A percentile compares a stretch with the other conserved stretches of the same genome.
phyloP scores from a whole-genome alignment of 1,284 basidiomycete species.

The Cystobasidium pallidum region DNA sequence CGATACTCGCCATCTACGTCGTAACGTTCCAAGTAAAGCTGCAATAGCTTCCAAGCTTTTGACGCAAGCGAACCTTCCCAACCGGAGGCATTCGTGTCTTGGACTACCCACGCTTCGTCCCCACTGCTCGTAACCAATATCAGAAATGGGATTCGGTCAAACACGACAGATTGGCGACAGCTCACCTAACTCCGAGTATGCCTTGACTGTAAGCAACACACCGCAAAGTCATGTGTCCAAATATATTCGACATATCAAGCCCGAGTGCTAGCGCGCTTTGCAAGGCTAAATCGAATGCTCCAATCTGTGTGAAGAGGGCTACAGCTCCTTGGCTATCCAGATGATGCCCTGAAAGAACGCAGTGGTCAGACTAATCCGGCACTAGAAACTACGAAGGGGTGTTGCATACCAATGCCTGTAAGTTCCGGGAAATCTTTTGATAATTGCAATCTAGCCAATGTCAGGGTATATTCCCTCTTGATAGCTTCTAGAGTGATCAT shows the following conservation, averaged over 20 bases:
- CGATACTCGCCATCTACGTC: conserved; percentile 70
- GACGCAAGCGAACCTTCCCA: conserved; percentile 81
- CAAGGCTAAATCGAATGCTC: conserved; percentile 79
- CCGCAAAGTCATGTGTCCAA: conserved; percentile 74
- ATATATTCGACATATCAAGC: conserved; percentile 85
- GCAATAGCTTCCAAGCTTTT: conserved; percentile 85
- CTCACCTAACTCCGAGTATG: conserved; percentile 33
- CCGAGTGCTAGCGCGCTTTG: conserved; percentile 72
- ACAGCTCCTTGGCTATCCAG: conserved; percentile 74
- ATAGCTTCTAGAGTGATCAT: conserved; percentile 81
- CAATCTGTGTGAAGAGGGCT: conserved; percentile 75
- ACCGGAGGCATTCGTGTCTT: conserved; percentile 71
- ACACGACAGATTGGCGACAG: conserved; percentile 43
- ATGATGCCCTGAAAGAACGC: conserved; percentile 62
- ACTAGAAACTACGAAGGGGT: background rate
- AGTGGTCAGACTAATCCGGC: background rate
- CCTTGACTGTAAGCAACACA: conserved; percentile 67
- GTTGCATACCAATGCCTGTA: conserved; percentile 61
- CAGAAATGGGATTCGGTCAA: conserved; percentile 62
- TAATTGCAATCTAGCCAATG: conserved; percentile 78
- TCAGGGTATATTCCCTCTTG: conserved; percentile 77
- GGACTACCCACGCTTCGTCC: conserved; percentile 75
- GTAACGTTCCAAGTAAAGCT: conserved; percentile 74
- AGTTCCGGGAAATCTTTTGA: conserved; percentile 65
- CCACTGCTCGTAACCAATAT: conserved; percentile 56